phyloP scores from a whole-genome alignment of 177 flowering plant genomes.

The Vitis hybrid region DNA sequence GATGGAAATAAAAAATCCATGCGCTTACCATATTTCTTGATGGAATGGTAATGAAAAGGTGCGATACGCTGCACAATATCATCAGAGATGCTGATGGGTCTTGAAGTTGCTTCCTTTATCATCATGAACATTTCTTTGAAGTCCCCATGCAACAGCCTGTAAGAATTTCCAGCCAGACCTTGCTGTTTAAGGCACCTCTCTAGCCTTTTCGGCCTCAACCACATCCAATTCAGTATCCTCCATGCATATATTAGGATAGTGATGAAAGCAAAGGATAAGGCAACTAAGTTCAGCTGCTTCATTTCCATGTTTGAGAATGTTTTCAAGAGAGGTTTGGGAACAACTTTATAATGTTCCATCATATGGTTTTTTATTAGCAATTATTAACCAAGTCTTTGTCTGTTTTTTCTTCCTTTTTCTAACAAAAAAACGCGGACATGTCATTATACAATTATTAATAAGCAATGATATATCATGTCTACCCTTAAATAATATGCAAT shows the following conservation, averaged over 20 bases:
- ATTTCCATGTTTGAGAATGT: too few species aligned
- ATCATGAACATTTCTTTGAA: conserved; percentile 7
- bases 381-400: too few species aligned
- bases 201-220: conserved; percentile 34
- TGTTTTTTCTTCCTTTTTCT: too few species aligned
- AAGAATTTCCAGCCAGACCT: conserved; percentile 28
- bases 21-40: conserved; percentile 23
- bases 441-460: too few species aligned
- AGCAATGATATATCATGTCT: too few species aligned
- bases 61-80: conserved; percentile 13
- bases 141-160: conserved; percentile 29
- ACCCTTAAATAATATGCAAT: too few species aligned
- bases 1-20: not conserved
- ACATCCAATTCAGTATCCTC: conserved; percentile 29
- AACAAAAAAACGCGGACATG: too few species aligned
- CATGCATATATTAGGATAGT: conserved; percentile 5
- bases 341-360: too few species aligned
- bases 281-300: not conserved
- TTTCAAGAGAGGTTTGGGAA: too few species aligned
- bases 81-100: conserved; percentile 21
- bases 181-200: conserved; percentile 27
- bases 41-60: conserved; percentile 15
- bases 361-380: too few species aligned
- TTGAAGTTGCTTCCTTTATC: conserved; percentile 15
- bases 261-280: not conserved